Percentiles rank a stretch among this genome's conserved stretches.
Conservation (phyloP, 345 rosid genomes). For the Combretum micranthum region DNA sequence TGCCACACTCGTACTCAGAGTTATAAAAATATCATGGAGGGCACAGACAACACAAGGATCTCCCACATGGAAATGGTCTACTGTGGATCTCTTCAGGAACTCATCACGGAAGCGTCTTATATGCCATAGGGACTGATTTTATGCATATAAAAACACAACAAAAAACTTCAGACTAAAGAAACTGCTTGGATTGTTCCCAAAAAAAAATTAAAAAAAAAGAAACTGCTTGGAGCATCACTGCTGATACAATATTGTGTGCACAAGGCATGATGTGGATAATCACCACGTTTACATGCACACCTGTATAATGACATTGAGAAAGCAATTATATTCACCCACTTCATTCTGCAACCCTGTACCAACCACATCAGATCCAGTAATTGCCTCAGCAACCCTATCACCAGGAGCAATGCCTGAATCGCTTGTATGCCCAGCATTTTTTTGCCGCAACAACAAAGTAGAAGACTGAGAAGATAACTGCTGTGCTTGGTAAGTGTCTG, state of each 20-base stretch:
- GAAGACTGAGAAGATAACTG: conserved; percentile 29
- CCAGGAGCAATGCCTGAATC: conserved; percentile 21
- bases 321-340: conserved; percentile 96
- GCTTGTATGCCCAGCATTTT: conserved; percentile 23
- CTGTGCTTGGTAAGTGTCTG: conserved; percentile 64
- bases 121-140: conserved; percentile 90
- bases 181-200: not conserved
- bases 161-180: conserved; percentile 7
- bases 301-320: conserved; percentile 97
- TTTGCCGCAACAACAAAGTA: conserved; percentile 23
- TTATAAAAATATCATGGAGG: conserved; percentile 58
- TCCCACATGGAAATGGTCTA: conserved; percentile 79
- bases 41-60: conserved; percentile 96
- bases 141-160: conserved; percentile 7
- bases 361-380: conserved; percentile 31
- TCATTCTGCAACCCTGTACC: conserved; percentile 94
- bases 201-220: too few relatives aligned
- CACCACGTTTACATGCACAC: conserved; percentile 18
- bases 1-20: conserved; percentile 44
- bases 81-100: conserved; percentile 66
- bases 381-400: conserved; percentile 24
- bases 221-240: not conserved
- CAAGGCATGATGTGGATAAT: too few relatives aligned
- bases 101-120: conserved; percentile 68
- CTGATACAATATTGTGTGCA: too few relatives aligned